phyloP scores from a whole-genome alignment of 192 early-diverging fungal species.

The Coemansia sp. region DNA sequence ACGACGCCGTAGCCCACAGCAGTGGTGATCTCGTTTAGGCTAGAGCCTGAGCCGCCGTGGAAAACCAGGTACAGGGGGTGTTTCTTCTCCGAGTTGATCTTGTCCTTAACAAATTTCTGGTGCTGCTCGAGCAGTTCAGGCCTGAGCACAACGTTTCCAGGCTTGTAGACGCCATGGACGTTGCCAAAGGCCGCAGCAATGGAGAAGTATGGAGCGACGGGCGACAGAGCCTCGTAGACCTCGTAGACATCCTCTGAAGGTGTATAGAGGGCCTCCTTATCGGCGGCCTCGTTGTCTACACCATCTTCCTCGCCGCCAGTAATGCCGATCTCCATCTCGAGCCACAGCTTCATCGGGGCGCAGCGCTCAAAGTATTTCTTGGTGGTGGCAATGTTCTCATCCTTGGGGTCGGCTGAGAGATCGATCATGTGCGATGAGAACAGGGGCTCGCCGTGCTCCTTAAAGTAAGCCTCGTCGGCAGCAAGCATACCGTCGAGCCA shows the following conservation, averaged over 20 bases:
- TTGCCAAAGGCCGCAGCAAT: conserved; percentile 96
- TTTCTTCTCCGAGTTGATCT: conserved; percentile 54
- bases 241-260: conserved; percentile 96
- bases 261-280: conserved; percentile 89
- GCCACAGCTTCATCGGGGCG: conserved; percentile 79
- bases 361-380: conserved; percentile 91
- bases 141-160: conserved; percentile 92
- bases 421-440: conserved; percentile 99
- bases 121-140: conserved; percentile 91
- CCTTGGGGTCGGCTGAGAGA: conserved; percentile 90
- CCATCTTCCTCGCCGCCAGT: conserved; percentile 99
- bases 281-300: conserved; percentile 92
- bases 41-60: conserved; percentile 95
- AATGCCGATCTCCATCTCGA: conserved; percentile 99
- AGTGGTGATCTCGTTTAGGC: conserved; percentile 74
- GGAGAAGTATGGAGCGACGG: conserved; percentile 86
- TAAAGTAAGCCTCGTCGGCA: conserved; percentile 95
- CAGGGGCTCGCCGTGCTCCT: conserved; percentile 87
- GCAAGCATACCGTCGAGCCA: conserved; percentile 98
- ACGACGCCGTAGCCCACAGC: conserved; percentile 83
- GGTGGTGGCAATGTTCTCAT: conserved; percentile 90
- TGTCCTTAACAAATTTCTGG: conserved; percentile 76
- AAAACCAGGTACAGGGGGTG: conserved; percentile 94
- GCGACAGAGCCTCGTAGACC: conserved; percentile 85
- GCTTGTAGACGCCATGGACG: conserved; percentile 95